These are phyloP conservation scores for Diplogelasinospora grovesii DNA, from an alignment of 495 filamentous ascomycete species.

Conservation along the genomic window DNA sequence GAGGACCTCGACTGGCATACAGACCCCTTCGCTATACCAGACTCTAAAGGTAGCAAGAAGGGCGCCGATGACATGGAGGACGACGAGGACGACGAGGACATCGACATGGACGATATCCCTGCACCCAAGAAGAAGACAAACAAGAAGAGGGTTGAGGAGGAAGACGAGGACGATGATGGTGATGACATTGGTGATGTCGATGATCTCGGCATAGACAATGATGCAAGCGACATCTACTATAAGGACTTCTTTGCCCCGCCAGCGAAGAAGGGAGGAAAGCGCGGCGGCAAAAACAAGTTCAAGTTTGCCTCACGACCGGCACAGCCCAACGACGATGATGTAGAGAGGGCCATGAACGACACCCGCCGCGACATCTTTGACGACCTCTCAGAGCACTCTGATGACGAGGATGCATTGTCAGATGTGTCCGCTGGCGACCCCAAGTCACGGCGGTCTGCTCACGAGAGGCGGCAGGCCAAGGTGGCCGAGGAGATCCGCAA, in stretches of 20 bases:
- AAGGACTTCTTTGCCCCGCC: conserved; percentile 88
- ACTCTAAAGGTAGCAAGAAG: conserved; percentile 12
- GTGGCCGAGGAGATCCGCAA: conserved; percentile 83
- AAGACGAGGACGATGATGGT: conserved; percentile 56
- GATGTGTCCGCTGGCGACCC: conserved; percentile 50
- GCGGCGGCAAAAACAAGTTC: conserved; percentile 28
- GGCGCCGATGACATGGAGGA: conserved; percentile 11
- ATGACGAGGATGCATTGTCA: conserved; percentile 48
- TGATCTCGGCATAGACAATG: conserved; percentile 46
- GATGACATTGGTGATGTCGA: conserved; percentile 36
- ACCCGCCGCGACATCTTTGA: conserved; percentile 91
- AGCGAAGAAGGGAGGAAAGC: conserved; percentile 52
- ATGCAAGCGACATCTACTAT: conserved; percentile 82
- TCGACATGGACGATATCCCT: conserved; percentile 12
- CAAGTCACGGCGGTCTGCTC: conserved; percentile 58
- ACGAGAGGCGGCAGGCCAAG: conserved; percentile 80
- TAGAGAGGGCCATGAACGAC: conserved; percentile 82
- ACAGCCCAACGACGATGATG: conserved; percentile 48
- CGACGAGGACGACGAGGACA: conserved; percentile 38
- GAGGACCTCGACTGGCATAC: conserved; percentile 79
- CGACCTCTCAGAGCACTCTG: conserved; percentile 58
- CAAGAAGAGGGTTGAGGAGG: conserved; percentile 40
- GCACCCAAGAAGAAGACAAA: conserved; percentile 7
- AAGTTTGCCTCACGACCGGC: conserved; percentile 5
- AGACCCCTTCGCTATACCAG: conserved; percentile 48